These are phyloP conservation scores for Liquidambar formosana DNA, from an alignment of 164 flowering plant genomes.

Conservation along the genomic window DNA sequence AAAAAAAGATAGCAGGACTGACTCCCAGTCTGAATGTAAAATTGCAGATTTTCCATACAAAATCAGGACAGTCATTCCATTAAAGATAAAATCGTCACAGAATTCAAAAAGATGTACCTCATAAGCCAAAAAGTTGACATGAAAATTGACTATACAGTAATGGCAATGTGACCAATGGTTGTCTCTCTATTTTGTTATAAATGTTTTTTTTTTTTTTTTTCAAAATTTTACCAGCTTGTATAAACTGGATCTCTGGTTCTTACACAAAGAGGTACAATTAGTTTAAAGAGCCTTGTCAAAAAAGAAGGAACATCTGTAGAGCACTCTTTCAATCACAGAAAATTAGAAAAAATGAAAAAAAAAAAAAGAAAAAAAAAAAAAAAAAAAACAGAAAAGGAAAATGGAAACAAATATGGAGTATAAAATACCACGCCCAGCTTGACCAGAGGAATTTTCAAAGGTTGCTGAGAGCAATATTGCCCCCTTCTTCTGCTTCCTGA, in stretches of 20 bases:
- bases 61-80: too few species aligned
- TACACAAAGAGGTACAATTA: neutral
- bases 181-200: too few species aligned
- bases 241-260: neutral
- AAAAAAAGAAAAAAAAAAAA: too few species aligned
- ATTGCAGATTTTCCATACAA: too few species aligned
- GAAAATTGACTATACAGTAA: neutral
- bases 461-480: constrained; percentile 29
- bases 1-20: too few species aligned
- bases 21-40: too few species aligned
- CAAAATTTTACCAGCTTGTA: neutral
- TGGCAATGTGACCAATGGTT: neutral
- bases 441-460: constrained; percentile 33
- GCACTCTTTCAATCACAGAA: too few species aligned
- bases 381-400: neutral
- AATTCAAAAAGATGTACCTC: too few species aligned
- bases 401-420: neutral
- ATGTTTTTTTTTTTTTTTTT: too few species aligned
- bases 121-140: too few species aligned
- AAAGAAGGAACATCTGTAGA: neutral
- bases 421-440: constrained; percentile 26
- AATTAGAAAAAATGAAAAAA: too few species aligned
- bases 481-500: constrained; percentile 49
- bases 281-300: neutral
- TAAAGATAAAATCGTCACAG: too few species aligned